Evolutionary conservation across 257 asterid genomes (phyloP).

Genomic region (Schizonepeta tenuifolia): DNA sequence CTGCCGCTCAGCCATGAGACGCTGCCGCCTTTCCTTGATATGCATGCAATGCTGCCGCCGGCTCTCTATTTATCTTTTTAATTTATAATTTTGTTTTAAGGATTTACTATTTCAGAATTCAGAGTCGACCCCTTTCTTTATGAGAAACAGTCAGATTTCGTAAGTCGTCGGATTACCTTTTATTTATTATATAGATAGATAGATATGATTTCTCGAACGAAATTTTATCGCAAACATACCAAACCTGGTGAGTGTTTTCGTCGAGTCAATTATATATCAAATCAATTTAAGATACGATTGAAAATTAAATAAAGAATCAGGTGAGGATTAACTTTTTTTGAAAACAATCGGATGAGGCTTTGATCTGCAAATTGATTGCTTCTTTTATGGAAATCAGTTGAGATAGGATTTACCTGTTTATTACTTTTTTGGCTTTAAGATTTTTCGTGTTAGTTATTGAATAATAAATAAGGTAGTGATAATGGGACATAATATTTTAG

Average conservation of each 20-base stretch:
- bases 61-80: background rate
- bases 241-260: background rate
- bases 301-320: too few relatives aligned
- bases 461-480: too few relatives aligned
- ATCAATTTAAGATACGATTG: background rate
- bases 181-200: too few relatives aligned
- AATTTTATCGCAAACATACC: background rate
- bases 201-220: background rate
- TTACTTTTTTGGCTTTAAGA: too few relatives aligned
- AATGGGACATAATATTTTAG: too few relatives aligned
- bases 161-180: too few relatives aligned
- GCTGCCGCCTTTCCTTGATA: background rate
- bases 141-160: background rate
- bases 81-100: background rate
- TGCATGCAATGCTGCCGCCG: conserved; percentile 14
- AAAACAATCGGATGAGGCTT: too few relatives aligned
- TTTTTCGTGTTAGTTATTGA: too few relatives aligned
- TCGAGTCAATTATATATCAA: background rate
- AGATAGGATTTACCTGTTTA: too few relatives aligned
- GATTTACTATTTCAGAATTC: conserved; percentile 36
- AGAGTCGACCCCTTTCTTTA: background rate
- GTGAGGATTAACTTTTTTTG: too few relatives aligned
- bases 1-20: conserved; percentile 22
- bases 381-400: too few relatives aligned
- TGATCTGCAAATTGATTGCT: too few relatives aligned